Base-by-base conservation (phyloP, 2,329 filamentous ascomycete species). In the Parafenestella ontariensis region DNA sequence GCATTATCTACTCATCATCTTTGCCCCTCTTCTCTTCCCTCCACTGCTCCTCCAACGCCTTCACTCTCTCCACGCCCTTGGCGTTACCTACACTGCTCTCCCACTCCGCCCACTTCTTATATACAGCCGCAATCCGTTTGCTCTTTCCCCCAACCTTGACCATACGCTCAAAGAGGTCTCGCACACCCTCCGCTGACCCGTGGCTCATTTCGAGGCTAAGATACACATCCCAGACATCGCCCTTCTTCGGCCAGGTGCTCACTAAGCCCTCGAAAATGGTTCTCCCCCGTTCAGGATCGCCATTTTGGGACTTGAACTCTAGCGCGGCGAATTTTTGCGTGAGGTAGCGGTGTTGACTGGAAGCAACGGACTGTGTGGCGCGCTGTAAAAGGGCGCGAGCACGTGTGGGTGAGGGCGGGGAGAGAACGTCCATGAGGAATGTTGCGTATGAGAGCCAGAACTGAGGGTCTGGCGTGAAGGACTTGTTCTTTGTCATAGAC, bases 401-500 rank as follows among this genome's bases (percentile, higher is more conserved):
- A 39, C 92, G 89, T 3, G 88, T 90, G 7, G 88, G 86, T n/a
- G 89, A 88, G 0, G 92, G 85, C 10, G 89, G 83, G 53, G 84
- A 81, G 55, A 86, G 79, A 0, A 86, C 90, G 54, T 89, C 87
- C 78, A 96, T 89, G 51, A 99, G 83, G 83, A 97, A 98, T 68
- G 90, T 89, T 21, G 93, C 94, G 77, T 97, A 98, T 81, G 98
- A 97, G 76, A 89, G 83, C 91, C 93, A 99, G 64, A 97, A 87
- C 48, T 88, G 85, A 9, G 91, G 88, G 5, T 88, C 86, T 62
- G 88, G 87, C 59, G 89, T 89, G 70, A 95, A 91, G 55, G 74
- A 69, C 57, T 92, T 93, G 79, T 96, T 97, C 81, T 95, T 96
- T 68, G 91, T 82, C 77, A 96, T 91, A 36, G 83, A 79, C 75